A percentile compares a stretch with the other conserved stretches of the same genome.
phyloP scores from a whole-genome alignment of 352 stramenopile genomes.

The Globisporangium polare region DNA sequence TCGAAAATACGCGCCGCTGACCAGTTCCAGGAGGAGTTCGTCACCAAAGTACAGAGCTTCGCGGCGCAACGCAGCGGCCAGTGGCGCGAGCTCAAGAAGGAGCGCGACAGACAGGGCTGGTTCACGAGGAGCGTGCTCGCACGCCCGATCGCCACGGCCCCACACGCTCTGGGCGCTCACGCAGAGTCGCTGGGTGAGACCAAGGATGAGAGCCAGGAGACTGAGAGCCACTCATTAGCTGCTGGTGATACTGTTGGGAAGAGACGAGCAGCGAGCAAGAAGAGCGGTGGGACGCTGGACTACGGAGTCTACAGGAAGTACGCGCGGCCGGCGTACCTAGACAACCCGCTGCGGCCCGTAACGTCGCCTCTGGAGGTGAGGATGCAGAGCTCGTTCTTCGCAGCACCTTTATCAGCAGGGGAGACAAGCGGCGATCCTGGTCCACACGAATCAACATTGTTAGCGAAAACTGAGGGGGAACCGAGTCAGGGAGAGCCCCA shows the following conservation, averaged over 20 bases:
- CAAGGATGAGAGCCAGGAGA: not conserved
- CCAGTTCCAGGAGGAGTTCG: conserved; percentile 64
- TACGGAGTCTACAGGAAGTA: conserved; percentile 44
- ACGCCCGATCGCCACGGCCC: conserved; percentile 34
- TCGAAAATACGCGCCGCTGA: conserved; percentile 30
- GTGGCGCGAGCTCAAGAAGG: conserved; percentile 46
- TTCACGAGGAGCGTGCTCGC: conserved; percentile 35
- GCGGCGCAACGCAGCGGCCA: conserved; percentile 31
- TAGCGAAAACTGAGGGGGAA: not conserved
- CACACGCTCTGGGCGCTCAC: not conserved
- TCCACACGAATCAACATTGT: not conserved
- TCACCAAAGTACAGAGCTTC: conserved; percentile 52
- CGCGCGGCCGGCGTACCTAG: conserved; percentile 14
- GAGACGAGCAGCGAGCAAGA: not conserved
- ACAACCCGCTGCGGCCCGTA: conserved; percentile 18
- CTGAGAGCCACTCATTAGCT: not conserved
- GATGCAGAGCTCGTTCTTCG: conserved; percentile 32
- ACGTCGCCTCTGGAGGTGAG: conserved; percentile 33
- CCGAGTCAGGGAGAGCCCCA: not conserved
- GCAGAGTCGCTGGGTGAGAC: not conserved
- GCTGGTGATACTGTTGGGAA: not conserved
- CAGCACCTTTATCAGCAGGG: not conserved
- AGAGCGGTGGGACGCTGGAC: conserved; percentile 13
- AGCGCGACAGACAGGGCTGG: conserved; percentile 33
- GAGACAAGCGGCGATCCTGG: not conserved